phyloP scores from a whole-genome alignment of 768 basidiomycete genomes.

The Tulasnella calospora region DNA sequence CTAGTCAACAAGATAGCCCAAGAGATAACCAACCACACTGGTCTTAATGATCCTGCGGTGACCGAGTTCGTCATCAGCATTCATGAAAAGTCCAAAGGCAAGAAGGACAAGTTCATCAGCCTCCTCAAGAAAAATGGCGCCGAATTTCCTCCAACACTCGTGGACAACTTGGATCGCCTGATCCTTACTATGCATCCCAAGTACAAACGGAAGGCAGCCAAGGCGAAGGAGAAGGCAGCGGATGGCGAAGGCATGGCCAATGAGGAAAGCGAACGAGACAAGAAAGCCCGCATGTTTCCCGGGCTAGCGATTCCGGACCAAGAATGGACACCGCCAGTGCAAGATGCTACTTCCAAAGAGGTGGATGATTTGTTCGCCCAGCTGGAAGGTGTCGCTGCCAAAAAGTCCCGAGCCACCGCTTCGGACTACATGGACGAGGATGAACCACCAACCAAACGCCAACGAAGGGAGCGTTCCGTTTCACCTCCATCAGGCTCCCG shows the following conservation, averaged over 20 bases:
- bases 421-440: constrained; percentile 39
- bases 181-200: constrained; percentile 94
- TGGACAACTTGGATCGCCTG: constrained; percentile 90
- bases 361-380: constrained; percentile 84
- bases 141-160: constrained; percentile 81
- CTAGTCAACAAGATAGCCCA: constrained; percentile 87
- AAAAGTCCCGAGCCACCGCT: constrained; percentile 44
- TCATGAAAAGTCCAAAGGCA: constrained; percentile 71
- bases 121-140: constrained; percentile 74
- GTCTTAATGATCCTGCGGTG: constrained; percentile 81
- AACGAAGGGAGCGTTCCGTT: constrained; percentile 42
- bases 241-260: constrained; percentile 33
- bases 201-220: constrained; percentile 69
- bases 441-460: constrained; percentile 55
- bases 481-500: constrained; percentile 47
- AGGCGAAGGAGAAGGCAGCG: constrained; percentile 35
- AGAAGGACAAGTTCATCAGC: constrained; percentile 71
- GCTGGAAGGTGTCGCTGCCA: constrained; percentile 64
- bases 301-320: constrained; percentile 79
- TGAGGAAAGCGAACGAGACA: constrained; percentile 58
- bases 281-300: constrained; percentile 81
- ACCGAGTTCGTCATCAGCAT: constrained; percentile 93
- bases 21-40: constrained; percentile 80
- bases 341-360: constrained; percentile 50
- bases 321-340: constrained; percentile 49